Evolutionary conservation across 257 asterid species (phyloP), one percentile per base, ranked within the genome.

Genomic region (Ophiorrhiza pumila): DNA sequence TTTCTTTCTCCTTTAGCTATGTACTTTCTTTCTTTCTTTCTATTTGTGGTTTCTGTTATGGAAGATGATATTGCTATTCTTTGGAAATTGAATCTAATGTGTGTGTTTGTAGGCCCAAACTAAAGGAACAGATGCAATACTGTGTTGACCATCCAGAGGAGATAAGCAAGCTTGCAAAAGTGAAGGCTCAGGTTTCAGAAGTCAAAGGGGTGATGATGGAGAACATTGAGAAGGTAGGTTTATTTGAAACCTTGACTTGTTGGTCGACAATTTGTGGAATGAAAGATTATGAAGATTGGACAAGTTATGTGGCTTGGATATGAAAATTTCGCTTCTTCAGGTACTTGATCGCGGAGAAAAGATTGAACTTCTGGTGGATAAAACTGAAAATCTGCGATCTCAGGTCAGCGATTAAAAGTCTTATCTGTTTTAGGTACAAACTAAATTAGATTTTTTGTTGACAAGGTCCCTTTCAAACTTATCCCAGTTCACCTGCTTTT

Each of bases 141-240:
- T 94, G 97, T 72, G 91, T 91, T 77, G 95, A 91, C 81, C 95
- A 94, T 77, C 97, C 99, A 32, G 99, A 94, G 62, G 99, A 94
- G 84, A 79, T 94, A 79, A 91, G 85, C 77, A 94, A 94, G 85
- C 83, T 94, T 57, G 64, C 97, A 2, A 86, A 91, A 86, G 97
- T 94, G 85, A 90, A 89, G 85, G 97, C 97, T 77, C 97, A 91
- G 85, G 97, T 94, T 82, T 78, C 94, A 45, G 97, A 91, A 89
- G 98, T 93, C 74, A 93, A 93, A 76, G 98, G 97, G 67, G 98
- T 93, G 79, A 93, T 93, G 98, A 93, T 91, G 96, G 98, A 93
- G 72, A 93, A 93, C 79, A 93, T 93, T 66, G 98, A 93, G 77
- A 93, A 93, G 96, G 98, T 87, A 73, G 47, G 61, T 7, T 4